Percentiles rank a stretch among this genome's conserved stretches.
Evolutionary conservation across 352 stramenopile species (phyloP).

Genomic region (Phytophthora macrochlamydospora): DNA sequence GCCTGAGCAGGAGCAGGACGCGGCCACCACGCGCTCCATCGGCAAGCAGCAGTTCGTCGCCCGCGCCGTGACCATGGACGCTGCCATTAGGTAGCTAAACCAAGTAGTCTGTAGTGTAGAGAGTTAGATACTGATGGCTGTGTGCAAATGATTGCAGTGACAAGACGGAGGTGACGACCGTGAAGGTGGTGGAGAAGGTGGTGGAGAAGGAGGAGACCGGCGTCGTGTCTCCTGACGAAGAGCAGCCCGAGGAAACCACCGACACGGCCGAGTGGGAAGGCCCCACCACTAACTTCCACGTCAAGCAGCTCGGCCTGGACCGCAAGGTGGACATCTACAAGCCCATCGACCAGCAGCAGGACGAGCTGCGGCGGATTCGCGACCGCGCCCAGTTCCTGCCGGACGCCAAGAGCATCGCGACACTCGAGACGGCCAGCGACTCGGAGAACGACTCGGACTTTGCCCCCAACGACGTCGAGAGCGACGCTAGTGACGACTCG

Average conservation of each 20-base stretch:
- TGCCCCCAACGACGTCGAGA: constrained; percentile 28
- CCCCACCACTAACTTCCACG: constrained; percentile 77
- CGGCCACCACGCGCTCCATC: constrained; percentile 27
- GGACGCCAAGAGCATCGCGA: constrained; percentile 29
- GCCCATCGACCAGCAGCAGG: constrained; percentile 63
- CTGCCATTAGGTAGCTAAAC: constrained; percentile 14
- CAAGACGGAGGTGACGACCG: constrained; percentile 14
- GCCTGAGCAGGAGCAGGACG: constrained; percentile 39
- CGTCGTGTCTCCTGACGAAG: constrained; percentile 14
- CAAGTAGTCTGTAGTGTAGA: constrained; percentile 1
- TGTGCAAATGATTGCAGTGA: constrained; percentile 21
- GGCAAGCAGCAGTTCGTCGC: constrained; percentile 36
- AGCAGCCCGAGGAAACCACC: constrained; percentile 12
- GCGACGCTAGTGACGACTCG: constrained; percentile 45
- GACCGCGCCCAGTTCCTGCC: constrained; percentile 63
- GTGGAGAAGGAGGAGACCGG: constrained; percentile 10
- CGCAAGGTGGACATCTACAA: constrained; percentile 87
- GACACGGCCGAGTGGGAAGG: constrained; percentile 46
- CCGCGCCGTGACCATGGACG: constrained; percentile 23
- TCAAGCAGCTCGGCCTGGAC: constrained; percentile 78
- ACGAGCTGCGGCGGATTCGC: constrained; percentile 64
- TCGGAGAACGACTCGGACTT: constrained; percentile 75
- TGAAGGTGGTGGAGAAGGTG: constrained; percentile 14
- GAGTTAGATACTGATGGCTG: constrained; percentile 6
- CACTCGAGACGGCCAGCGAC: constrained; percentile 46